Evolutionary conservation across 495 filamentous ascomycete genomes (phyloP), one percentile per base, ranked within the genome.

Genomic region (Hypomontagnella submonticulosa): DNA sequence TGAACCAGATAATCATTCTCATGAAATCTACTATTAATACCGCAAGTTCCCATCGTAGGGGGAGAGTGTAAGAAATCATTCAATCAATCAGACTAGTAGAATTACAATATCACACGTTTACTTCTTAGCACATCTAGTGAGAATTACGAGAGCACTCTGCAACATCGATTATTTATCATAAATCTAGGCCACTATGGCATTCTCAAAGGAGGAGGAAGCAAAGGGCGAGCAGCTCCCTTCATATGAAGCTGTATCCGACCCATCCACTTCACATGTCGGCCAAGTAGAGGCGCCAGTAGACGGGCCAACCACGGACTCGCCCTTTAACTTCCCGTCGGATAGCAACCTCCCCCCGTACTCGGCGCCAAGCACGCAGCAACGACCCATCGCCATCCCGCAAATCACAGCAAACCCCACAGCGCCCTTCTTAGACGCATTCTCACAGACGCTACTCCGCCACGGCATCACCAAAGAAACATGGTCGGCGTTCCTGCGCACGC

Each of bases 351-450:
- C 51, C 32, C 16, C 52, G 12, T 69, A 67, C 37, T 20, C 65
- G 6, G 32, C 40, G 8, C 36, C 58, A 9, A 46, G 36, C 36
- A 46, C 50, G 42, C 7, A 56, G 15, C 46, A 52, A 10, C 49
- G 57, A 6, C 69, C 70, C 12, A 70, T 76, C 54, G 73, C 65
- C 23, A 71, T 76, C 54, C 73, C 73, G 3, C 73, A 76, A 42
- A 48, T 67, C 50, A 49, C 32, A 6, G 50, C 71, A 10, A 41
- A 58, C 12, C 50, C 65, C 41, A 60, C 65, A 1, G 38, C 67
- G 10, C 70, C 74, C 0, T 71, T 76, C 59, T 60, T 74, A 1
- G 41, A 65, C 19, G 71, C 73, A 7, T 73, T 68, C 54, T 36
- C 70, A 12, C 65, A 36, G 13, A 12, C 38, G 0, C 55, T 76